Evolutionary conservation across 306 rosid species (phyloP), one percentile per base, ranked within the genome.

Genomic region (Castanea mollissima): DNA sequence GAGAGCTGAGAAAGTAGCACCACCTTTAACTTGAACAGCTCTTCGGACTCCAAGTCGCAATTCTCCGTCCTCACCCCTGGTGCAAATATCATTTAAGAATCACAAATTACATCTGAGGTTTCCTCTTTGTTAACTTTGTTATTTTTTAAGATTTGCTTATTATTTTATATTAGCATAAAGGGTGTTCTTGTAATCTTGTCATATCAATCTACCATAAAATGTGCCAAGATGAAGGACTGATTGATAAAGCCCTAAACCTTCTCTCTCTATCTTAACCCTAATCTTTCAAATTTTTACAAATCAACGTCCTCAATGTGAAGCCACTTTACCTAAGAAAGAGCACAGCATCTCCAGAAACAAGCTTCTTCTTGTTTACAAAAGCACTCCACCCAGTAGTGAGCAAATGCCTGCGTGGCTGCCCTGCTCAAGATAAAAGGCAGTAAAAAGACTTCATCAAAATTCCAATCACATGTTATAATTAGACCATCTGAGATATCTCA

Each of bases 371-470:
- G 91, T 96, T 96, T 44, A 96, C 99, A 76, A 93, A 96, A 3
- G 97, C 99, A 85, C 99, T 96, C 99, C 99, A 96, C 31, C 99
- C 99, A 29, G 99, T 93, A 54, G 99, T 96, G 38, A 96, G 97
- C 91, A 96, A 93, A 90, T 96, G 99, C 84, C 99, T 93, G 49
- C 98, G 93, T 0, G 99, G 99, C 77, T 96, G 99, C 87, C 99
- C 99, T 96, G 88, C 82, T 79, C 86, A 62, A 15, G 57, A 55
- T 27, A 81, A 65, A 49, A 31, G 54, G 34, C 23, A 16, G 68
- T 41, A 71, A 67, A 15, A 57, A 77, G 69, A 4, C 34, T 49
- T 9, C 7, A 57, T 35, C 34, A 74, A 18, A 44, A 67, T 58
- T 27, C 20, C 14, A 32, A n/a, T 44, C 11, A 62, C n/a, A 77